These are phyloP conservation scores for Saturnispora quitensis DNA, from an alignment of 805 yeast genomes.

Conservation along the genomic window DNA sequence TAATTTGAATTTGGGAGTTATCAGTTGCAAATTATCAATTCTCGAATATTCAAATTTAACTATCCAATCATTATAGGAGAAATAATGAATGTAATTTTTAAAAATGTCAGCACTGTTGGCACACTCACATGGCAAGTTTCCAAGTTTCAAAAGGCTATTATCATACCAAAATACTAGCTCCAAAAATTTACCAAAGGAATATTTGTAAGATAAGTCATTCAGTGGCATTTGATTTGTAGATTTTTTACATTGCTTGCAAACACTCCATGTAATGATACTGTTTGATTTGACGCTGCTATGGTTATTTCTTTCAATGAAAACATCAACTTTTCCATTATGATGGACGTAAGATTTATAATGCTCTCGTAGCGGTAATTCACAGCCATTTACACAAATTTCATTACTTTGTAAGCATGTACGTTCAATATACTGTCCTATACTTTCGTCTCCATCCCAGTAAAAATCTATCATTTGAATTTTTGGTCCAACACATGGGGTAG, in stretches of 20 bases:
- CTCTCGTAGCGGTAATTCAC: conserved; percentile 59
- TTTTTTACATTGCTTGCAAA: conserved; percentile 69
- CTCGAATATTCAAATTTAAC: conserved; percentile 69
- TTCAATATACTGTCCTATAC: conserved; percentile 84
- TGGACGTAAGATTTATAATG: conserved; percentile 87
- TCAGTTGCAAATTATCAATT: conserved; percentile 70
- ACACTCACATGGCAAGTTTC: conserved; percentile 41
- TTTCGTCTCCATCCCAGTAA: conserved; percentile 84
- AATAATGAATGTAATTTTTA: conserved; percentile 73
- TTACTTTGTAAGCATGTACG: conserved; percentile 61
- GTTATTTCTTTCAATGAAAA: conserved; percentile 55
- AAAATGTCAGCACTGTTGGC: conserved; percentile 57
- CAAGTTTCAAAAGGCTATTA: conserved; percentile 6
- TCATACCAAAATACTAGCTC: conserved; percentile 69
- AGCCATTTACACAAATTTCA: conserved; percentile 68
- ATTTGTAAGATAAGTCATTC: conserved; percentile 82
- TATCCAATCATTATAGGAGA: conserved; percentile 70
- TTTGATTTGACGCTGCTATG: conserved; percentile 52
- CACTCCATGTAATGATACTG: conserved; percentile 83
- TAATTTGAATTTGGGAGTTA: conserved; percentile 64
- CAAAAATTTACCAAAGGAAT: conserved; percentile 86
- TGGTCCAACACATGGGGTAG: conserved; percentile 92
- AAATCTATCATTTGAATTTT: conserved; percentile 74
- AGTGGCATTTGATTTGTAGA: conserved; percentile 72
- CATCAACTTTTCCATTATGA: conserved; percentile 74